Percentiles rank a stretch among this genome's conserved stretches.
Evolutionary conservation across 2,329 filamentous ascomycete species (phyloP).

Genomic region (Aspergillus fumigatus): DNA sequence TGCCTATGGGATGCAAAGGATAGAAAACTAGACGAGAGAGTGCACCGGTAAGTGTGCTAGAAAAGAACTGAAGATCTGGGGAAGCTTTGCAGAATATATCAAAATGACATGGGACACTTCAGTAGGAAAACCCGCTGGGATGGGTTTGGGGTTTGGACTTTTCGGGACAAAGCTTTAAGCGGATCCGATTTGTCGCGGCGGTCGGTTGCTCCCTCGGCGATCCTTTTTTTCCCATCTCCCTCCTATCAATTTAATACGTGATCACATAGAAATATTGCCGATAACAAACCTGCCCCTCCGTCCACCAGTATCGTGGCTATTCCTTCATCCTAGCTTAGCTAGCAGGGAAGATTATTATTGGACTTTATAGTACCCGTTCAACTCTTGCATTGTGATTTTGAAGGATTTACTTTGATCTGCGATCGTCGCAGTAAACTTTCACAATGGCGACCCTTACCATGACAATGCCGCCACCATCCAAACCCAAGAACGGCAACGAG

Average conservation of each 20-base stretch:
- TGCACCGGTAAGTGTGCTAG: constrained; percentile 5
- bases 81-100: constrained; percentile 13
- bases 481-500: constrained; percentile 59
- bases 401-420: background rate
- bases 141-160: constrained; percentile 20
- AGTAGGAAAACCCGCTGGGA: constrained; percentile 22
- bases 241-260: constrained; percentile 6
- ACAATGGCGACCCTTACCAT: constrained; percentile 60
- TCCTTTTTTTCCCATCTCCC: constrained; percentile 12
- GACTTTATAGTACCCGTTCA: background rate
- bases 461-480: constrained; percentile 53
- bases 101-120: constrained; percentile 13
- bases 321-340: background rate
- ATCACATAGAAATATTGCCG: background rate
- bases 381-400: background rate
- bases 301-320: background rate
- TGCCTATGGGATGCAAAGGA: constrained; percentile 16
- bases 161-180: constrained; percentile 37
- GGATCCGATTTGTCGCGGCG: constrained; percentile 27
- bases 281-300: constrained; percentile 8
- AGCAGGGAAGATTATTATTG: background rate
- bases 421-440: constrained; percentile 11
- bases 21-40: constrained; percentile 11
- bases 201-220: constrained; percentile 25
- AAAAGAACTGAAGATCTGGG: constrained; percentile 2